These are phyloP conservation scores for Colletotrichum sp. DNA, from an alignment of 2,329 filamentous ascomycete genomes.

Conservation along the genomic window DNA sequence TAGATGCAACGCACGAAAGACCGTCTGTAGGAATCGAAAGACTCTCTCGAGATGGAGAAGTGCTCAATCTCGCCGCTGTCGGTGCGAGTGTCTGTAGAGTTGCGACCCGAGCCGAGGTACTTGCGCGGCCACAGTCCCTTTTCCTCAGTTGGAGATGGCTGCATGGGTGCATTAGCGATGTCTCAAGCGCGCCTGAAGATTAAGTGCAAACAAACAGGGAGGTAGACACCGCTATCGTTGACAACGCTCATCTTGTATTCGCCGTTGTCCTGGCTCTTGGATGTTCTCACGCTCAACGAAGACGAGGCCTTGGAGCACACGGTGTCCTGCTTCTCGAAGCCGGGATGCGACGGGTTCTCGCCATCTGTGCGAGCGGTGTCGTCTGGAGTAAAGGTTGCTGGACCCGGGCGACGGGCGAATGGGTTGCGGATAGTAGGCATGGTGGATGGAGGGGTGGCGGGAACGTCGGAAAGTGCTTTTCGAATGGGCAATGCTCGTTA, in stretches of 20 bases:
- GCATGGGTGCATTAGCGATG: conserved; percentile 28
- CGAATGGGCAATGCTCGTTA: neutral
- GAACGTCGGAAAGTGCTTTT: neutral
- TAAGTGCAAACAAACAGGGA: conserved; percentile 69
- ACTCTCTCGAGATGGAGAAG: conserved; percentile 94
- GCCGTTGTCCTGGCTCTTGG: conserved; percentile 65
- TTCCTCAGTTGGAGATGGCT: conserved; percentile 90
- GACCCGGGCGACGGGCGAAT: conserved; percentile 65
- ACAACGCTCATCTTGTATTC: conserved; percentile 91
- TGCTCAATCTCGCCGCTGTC: conserved; percentile 84
- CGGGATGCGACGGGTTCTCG: conserved; percentile 49
- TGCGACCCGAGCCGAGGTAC: conserved; percentile 52
- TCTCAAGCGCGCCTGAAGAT: conserved; percentile 13
- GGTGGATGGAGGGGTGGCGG: neutral
- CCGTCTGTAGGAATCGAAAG: conserved; percentile 93
- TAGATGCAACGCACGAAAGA: conserved; percentile 77
- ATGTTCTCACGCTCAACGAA: conserved; percentile 65
- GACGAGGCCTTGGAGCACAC: conserved; percentile 67
- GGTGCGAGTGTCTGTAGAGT: conserved; percentile 57
- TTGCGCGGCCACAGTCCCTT: conserved; percentile 76
- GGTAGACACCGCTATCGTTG: conserved; percentile 92
- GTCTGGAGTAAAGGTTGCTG: conserved; percentile 47
- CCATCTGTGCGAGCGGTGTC: conserved; percentile 55
- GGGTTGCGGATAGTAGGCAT: conserved; percentile 76
- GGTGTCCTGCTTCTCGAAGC: conserved; percentile 68